These are phyloP conservation scores for Fusarium subtropicale DNA, from an alignment of 2,329 filamentous ascomycete genomes.

Conservation along the genomic window DNA sequence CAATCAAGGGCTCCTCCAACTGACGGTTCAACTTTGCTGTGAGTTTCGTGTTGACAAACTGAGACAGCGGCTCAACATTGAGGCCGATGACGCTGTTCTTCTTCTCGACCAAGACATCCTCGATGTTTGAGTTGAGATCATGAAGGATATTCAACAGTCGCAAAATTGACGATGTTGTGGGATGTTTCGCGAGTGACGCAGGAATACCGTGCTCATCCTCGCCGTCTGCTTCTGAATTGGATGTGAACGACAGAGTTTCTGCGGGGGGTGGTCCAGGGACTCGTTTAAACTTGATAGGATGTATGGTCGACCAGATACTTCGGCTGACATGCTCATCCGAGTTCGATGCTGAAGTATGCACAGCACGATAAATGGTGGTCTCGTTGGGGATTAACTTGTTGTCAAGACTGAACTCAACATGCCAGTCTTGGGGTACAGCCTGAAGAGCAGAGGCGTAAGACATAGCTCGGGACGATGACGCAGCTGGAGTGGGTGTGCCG, in stretches of 20 bases:
- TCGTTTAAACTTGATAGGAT: slow-evolving; percentile 91
- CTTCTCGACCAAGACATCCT: slow-evolving; percentile 86
- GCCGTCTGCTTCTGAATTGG: slow-evolving; percentile 60
- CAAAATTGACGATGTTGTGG: slow-evolving; percentile 87
- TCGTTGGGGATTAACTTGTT: slow-evolving; percentile 87
- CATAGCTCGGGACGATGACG: slow-evolving; percentile 73
- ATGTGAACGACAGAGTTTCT: slow-evolving; percentile 73
- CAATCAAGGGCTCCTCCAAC: slow-evolving; percentile 94
- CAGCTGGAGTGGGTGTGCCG: slow-evolving; percentile 60
- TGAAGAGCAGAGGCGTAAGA: slow-evolving; percentile 89
- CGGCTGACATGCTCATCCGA: slow-evolving; percentile 74
- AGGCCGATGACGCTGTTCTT: slow-evolving; percentile 74
- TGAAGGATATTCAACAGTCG: slow-evolving; percentile 90
- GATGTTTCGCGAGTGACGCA: slow-evolving; percentile 83
- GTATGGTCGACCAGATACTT: slow-evolving; percentile 89
- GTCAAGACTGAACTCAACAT: slow-evolving; percentile 93
- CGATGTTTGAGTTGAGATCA: slow-evolving; percentile 90
- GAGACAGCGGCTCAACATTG: slow-evolving; percentile 84
- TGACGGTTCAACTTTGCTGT: slow-evolving; percentile 98
- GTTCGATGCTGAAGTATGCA: slow-evolving; percentile 71
- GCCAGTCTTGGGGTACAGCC: slow-evolving; percentile 89
- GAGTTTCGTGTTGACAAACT: slow-evolving; percentile 98
- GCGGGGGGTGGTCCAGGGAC: slow-evolving; percentile 84
- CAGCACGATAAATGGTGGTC: slow-evolving; percentile 94
- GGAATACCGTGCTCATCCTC: slow-evolving; percentile 74